Evolutionary conservation across 2,329 filamentous ascomycete species (phyloP), one percentile per base, ranked within the genome.

Genomic region (Apiospora phragmitis): DNA sequence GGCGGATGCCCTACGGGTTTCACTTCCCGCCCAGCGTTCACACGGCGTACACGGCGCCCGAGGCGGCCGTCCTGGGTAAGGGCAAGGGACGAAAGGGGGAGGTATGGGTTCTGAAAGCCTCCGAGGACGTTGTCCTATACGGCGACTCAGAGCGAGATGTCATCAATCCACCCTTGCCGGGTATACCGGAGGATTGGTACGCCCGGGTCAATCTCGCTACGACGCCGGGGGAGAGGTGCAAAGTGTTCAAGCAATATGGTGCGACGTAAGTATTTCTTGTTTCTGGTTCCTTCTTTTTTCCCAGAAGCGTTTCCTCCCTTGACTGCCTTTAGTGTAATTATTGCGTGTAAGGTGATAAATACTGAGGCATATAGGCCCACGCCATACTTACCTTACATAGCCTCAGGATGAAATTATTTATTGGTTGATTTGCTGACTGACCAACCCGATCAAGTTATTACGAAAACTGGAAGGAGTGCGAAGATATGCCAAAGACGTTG

Each of bases 401-500:
- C 38, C 9, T 41, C 38, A 1, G 38, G 11, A 38, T 6, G 11
- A 41, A 41, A 9, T 1, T 9, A 41, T 11, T 11, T 7, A 41
- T 3, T n/a, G 8, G 5, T 9, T 45, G 16, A 6, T 6, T 45
- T 21, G 16, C 42, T 47, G 3, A 47, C 43, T 21, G 43, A n/a
- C 21, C 43, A 8, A n/a, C 8, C 38, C 43, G 18, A n/a, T n/a
- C 18, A n/a, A 49, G 47, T 24, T 26, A 41, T 32, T 68, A 49
- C 47, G 42, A 68, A 16, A 14, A 8, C n/a, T n/a, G 11, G 9
- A n/a, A 68, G 24, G 66, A 68, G 21, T 68, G 66, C 3, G 42
- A 68, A 24, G 42, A 68, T 32, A 68, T 68, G n/a, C 66, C 42
- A 16, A 49, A 68, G 11, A 49, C 66, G 16, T n/a, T 68, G 12